A percentile compares a stretch with the other conserved stretches of the same genome.
Conservation (phyloP, 768 basidiomycete genomes). For the Antrodiella citrinella region DNA sequence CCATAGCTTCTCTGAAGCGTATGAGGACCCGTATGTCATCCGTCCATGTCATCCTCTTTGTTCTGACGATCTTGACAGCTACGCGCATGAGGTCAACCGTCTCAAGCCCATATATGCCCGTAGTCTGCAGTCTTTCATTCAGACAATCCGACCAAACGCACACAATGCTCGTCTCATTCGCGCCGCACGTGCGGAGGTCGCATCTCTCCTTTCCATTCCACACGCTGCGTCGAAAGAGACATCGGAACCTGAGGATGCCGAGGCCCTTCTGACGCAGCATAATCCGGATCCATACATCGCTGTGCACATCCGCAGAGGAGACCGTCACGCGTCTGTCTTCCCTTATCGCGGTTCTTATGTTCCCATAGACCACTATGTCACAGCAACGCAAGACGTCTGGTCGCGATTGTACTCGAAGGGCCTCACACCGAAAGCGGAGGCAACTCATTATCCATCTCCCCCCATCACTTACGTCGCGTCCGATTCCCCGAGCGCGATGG, state of each 20-base stretch:
- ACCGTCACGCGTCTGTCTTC: constrained; percentile 40
- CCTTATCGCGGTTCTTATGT: constrained; percentile 36
- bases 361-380: constrained; percentile 40
- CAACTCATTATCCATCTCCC: constrained; percentile 17
- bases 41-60: not conserved
- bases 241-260: constrained; percentile 1
- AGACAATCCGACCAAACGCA: constrained; percentile 47
- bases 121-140: constrained; percentile 37
- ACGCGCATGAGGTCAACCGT: constrained; percentile 46
- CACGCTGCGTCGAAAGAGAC: not conserved
- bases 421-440: constrained; percentile 5
- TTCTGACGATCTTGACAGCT: constrained; percentile 28
- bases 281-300: constrained; percentile 34
- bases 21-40: constrained; percentile 52
- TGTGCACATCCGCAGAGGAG: constrained; percentile 60
- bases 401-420: constrained; percentile 18
- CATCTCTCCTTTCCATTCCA: constrained; percentile 16
- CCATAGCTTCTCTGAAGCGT: constrained; percentile 44
- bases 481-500: constrained; percentile 40
- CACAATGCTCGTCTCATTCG: constrained; percentile 39
- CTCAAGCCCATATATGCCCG: constrained; percentile 44
- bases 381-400: constrained; percentile 37
- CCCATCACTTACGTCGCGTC: constrained; percentile 52
- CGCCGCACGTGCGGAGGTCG: constrained; percentile 39
- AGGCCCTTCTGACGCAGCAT: constrained; percentile 2